Conservation (phyloP, 2,329 filamentous ascomycete genomes). For the Neonectria magnoliae region DNA sequence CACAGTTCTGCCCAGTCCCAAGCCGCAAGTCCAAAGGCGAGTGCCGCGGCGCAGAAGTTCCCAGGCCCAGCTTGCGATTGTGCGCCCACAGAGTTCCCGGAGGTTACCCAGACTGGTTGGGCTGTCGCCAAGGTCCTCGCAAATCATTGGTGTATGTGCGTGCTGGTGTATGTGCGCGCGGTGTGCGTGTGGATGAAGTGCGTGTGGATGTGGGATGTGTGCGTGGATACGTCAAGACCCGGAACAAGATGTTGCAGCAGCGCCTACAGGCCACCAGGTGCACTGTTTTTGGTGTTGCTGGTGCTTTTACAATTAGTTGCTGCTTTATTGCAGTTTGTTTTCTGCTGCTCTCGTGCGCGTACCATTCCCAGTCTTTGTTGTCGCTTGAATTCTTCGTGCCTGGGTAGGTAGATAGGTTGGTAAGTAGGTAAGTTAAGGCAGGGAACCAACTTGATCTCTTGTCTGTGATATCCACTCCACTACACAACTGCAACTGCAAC, state of each 20-base stretch:
- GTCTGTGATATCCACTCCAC: constrained; percentile 5
- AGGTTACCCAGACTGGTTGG: constrained; percentile 27
- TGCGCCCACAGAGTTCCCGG: constrained; percentile 26
- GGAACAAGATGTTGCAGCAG: constrained; percentile 22
- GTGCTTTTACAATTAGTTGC: not conserved
- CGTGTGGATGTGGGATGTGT: constrained; percentile 20
- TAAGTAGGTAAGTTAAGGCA: not conserved
- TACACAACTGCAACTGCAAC: not conserved
- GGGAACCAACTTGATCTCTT: constrained; percentile 14
- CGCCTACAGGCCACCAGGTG: constrained; percentile 15
- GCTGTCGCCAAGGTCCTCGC: constrained; percentile 31
- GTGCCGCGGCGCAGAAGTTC: constrained; percentile 10
- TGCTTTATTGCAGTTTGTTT: not conserved
- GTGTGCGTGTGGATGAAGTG: constrained; percentile 29
- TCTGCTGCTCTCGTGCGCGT: constrained; percentile 15
- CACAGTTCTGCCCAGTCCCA: not conserved
- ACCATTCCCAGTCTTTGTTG: constrained; percentile 18
- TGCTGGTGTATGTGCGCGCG: not conserved
- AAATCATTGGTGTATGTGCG: constrained; percentile 31
- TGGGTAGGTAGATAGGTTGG: not conserved
- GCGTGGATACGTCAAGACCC: constrained; percentile 23
- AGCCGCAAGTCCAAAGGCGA: not conserved
- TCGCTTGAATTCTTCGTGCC: constrained; percentile 6
- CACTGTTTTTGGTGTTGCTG: not conserved
- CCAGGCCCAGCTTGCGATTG: constrained; percentile 21